Evolutionary conservation across 495 filamentous ascomycete species (phyloP), one percentile per base, ranked within the genome.

Genomic region (Amorphotheca resinae): DNA sequence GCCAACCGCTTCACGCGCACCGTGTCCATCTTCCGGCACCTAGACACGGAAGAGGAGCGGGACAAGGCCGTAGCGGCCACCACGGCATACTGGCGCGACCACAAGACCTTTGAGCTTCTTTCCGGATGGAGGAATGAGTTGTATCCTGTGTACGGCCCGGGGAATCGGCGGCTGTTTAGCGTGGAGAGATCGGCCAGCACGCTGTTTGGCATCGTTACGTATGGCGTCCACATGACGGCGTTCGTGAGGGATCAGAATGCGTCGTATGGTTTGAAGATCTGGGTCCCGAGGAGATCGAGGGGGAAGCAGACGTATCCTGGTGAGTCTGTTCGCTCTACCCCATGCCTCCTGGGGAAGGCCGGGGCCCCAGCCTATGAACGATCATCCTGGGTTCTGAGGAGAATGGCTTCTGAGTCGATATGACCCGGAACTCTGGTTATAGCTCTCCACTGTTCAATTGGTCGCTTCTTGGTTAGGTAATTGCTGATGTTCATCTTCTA

Each of bases 201-300:
- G 3, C 61, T 96, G n/a, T 83, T 96, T 38, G 91, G 91, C 7
- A 67, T 91, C 6, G 77, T 84, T 22, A 83, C 79, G 9, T 96
- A 93, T 60, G 91, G 91, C 9, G 80, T 89, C 18, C 93, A 98
- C 60, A 76, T 93, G 76, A 89, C 76, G 9, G 82, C 74, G 6
- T 95, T 82, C 51, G 69, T 81, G 21, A 51, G 55, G 21, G 48
- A 35, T 14, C n/a, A 40, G 15, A 33, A 14, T 5, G 40, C 9
- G 3, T 44, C 16, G 12, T 49, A 73, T 28, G 81, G 78, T 0
- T 61, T 93, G 22, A 77, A 77, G 50, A 72, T 99, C 26, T 94
- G 91, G 86, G 74, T 93, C 0, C 87, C 91, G 4, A 68, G 82
- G 36, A 67, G 91, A 8, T 71, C 85, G 18, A 67, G 65, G 33